Base-by-base conservation (phyloP, 2,329 filamentous ascomycete species). In the Colletotrichum ledebouriae region DNA sequence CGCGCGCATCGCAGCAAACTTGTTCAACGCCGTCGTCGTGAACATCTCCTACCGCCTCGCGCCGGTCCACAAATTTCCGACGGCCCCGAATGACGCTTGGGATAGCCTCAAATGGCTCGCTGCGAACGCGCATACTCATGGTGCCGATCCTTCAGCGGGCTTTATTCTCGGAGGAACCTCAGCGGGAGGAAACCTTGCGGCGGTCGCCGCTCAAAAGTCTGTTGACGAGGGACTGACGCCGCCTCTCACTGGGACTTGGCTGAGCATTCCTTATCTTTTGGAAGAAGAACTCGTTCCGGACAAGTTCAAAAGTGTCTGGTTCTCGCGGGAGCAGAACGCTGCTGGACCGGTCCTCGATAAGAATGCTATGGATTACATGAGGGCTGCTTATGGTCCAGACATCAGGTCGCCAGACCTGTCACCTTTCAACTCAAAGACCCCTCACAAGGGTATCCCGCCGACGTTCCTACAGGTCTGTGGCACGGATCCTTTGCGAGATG, bases 401-500 rank as follows among this genome's bases (percentile, higher is more conserved):
- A 67, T 73, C 3, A 52, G 67, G 0, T 78, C 76, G 0, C 74
- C 74, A 0, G 64, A 78, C 0, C 72, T 71, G 25, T 77, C 75
- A 10, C 77, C 79, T 2, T 73, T 82, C 15, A 75, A 80, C 58
- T 75, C 71, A 46, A 69, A 71, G 46, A 76, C 66, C 1, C 67
- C 70, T 2, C 76, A 80, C 62, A 69, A 70, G 10, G 76, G 71
- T 1, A 74, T 86, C 37, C 84, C 84, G 6, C 78, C 77, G 0
- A 79, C 82, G 0, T 87, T 85, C 72, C 74, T 88, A 0, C 83
- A 86, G 71, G 78, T 86, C 0, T 81, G 78, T 68, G 86, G 85
- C 12, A 67, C 83, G 67, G 86, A 88, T 73, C 81, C 81, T 0
- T 71, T 85, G 3, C 75, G 86, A 3, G 86, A 89, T 65, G 85